Base-by-base conservation (phyloP, 768 basidiomycete genomes). In the Panus rudis region DNA sequence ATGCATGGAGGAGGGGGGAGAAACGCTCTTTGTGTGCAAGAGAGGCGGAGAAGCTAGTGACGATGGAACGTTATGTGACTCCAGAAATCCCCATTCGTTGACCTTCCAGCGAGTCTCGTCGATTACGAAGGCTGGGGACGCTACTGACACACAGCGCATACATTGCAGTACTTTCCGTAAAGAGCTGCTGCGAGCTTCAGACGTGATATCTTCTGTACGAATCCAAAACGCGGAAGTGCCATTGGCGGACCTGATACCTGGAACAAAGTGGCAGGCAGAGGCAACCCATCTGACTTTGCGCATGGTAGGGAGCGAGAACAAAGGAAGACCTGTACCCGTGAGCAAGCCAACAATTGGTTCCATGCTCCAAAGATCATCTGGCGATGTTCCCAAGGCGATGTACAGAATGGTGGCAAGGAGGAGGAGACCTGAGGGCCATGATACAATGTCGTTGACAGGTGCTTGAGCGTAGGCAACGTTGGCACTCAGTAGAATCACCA, bases 361-460 rank as follows among this genome's bases (percentile, higher is more conserved):
- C n/a, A 30, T 10, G n/a, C n/a, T n/a, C 28, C 28, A 30, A 10
- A 30, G 28, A 30, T 10, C 10, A n/a, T 30, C 28, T 10, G 10
- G 44, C 57, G 54, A 60, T 30, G 23, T 50, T 3, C 59, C 61
- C 11, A 43, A 21, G 17, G 22, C 60, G 39, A 42, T 57, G 59
- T 6, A 59, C 17, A 61, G 49, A 33, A 61, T 46, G 27, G 46
- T 58, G 16, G 61, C 61, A 3, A 62, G 56, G 24, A 62, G 55
- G n/a, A 30, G 28, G n/a, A 30, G 10, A 30, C 28, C 28, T 10
- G 28, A 30, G 22, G 59, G 59, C 58, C 59, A 61, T 12, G 58
- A 53, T 21, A 57, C 43, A 11, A 62, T 52, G 41, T 62, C 61
- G 39, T 61, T 62, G 4, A 58, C 56, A 3, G 59, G 60, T n/a